Percentiles rank a stretch among this genome's conserved stretches.
Conservation (phyloP, 257 asterid genomes). For the Ligustrum vulgare region DNA sequence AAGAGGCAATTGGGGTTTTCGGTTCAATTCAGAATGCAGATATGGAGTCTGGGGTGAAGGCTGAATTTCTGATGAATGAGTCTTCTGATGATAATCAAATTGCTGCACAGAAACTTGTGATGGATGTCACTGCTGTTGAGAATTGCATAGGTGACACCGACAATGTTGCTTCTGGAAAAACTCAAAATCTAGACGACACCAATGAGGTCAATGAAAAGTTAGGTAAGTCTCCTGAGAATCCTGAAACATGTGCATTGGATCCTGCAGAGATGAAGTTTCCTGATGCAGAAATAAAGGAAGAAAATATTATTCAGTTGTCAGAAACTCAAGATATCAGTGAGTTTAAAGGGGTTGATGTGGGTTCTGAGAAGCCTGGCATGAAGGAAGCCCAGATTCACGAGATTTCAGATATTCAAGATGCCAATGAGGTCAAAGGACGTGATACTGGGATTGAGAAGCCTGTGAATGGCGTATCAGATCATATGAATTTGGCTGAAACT, state of each 20-base stretch:
- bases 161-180: slow-evolving; percentile 28
- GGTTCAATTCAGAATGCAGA: slow-evolving; percentile 21
- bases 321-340: slow-evolving; percentile 38
- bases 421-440: slow-evolving; percentile 22
- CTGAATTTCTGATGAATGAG: slow-evolving; percentile 24
- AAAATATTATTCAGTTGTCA: slow-evolving; percentile 23
- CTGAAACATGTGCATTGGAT: slow-evolving; percentile 33
- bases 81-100: slow-evolving; percentile 23
- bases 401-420: slow-evolving; percentile 25
- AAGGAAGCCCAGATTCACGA: slow-evolving; percentile 11
- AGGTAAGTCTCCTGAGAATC: slow-evolving; percentile 28
- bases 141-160: slow-evolving; percentile 29
- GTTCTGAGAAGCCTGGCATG: slow-evolving; percentile 31
- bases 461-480: slow-evolving; percentile 39
- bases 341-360: slow-evolving; percentile 29
- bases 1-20: slow-evolving; percentile 41
- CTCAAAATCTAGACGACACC: slow-evolving; percentile 25
- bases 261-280: slow-evolving; percentile 29
- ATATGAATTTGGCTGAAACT: slow-evolving; percentile 23
- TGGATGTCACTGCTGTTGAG: slow-evolving; percentile 32
- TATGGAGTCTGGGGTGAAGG: slow-evolving; percentile 28
- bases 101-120: slow-evolving; percentile 22
- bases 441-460: slow-evolving; percentile 29
- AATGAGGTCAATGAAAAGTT: slow-evolving; percentile 32
- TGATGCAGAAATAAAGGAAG: slow-evolving; percentile 33